Evolutionary conservation across 306 rosid genomes (phyloP).

Genomic region (Acmispon strigosus): DNA sequence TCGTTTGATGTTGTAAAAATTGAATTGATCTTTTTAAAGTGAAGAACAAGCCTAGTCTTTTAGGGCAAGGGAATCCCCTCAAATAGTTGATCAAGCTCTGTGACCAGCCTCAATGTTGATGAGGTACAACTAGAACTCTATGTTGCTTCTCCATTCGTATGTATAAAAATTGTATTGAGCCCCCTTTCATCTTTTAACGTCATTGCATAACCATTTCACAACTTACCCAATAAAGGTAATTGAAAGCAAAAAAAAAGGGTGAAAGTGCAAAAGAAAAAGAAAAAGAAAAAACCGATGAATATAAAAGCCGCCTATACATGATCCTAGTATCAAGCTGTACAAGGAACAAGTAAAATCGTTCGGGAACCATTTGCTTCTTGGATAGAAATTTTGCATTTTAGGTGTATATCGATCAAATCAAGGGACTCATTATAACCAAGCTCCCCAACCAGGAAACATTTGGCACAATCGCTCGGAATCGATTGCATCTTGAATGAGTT

Average conservation of each 20-base stretch:
- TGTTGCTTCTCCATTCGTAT: too few relatives aligned
- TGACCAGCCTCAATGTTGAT: too few relatives aligned
- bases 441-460: slow-evolving; percentile 95
- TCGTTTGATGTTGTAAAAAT: too few relatives aligned
- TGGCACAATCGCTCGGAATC: slow-evolving; percentile 85
- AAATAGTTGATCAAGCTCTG: too few relatives aligned
- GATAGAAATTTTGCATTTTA: too few relatives aligned
- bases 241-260: background rate
- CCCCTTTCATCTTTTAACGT: background rate
- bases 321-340: background rate
- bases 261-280: background rate
- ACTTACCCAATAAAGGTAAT: background rate
- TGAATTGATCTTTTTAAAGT: too few relatives aligned
- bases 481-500: slow-evolving; percentile 85
- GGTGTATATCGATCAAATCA: background rate
- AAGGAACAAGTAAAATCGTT: background rate
- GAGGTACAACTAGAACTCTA: too few relatives aligned
- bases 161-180: too few relatives aligned
- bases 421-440: slow-evolving; percentile 55
- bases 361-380: too few relatives aligned
- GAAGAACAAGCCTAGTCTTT: too few relatives aligned
- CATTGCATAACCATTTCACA: background rate
- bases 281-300: background rate
- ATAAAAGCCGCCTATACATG: slow-evolving; percentile 33
- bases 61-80: too few relatives aligned